Evolutionary conservation across 177 flowering plant species (phyloP).

Genomic region (Tripterygium wilfordii): DNA sequence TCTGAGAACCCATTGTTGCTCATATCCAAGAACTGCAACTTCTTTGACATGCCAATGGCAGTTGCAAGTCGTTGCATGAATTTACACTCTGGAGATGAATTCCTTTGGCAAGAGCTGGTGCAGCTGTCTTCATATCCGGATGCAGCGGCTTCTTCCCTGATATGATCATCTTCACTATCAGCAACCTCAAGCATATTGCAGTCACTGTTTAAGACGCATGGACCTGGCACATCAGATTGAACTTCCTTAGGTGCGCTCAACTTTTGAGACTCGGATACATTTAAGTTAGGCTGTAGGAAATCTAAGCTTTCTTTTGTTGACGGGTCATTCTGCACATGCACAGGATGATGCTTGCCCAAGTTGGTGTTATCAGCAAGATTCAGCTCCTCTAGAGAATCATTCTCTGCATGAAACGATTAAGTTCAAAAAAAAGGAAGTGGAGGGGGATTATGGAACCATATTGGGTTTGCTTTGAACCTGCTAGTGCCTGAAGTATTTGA

Average conservation of each 20-base stretch:
- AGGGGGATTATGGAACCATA: no score
- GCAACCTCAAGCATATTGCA: constrained; percentile 64
- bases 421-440: no score
- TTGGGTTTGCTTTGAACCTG: constrained; percentile 35
- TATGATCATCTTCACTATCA: constrained; percentile 72
- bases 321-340: constrained; percentile 8
- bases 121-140: constrained; percentile 41
- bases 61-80: constrained; percentile 43
- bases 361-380: constrained; percentile 61
- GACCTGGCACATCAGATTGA: constrained; percentile 18
- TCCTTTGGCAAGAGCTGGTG: constrained; percentile 32
- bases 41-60: constrained; percentile 52
- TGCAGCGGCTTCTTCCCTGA: constrained; percentile 17
- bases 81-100: constrained; percentile 18
- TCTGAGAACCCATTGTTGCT: constrained; percentile 69
- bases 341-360: constrained; percentile 11
- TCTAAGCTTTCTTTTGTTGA: constrained; percentile 15
- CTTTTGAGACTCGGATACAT: constrained; percentile 9
- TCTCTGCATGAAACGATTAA: constrained; percentile 29
- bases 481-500: constrained; percentile 52
- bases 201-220: constrained; percentile 21
- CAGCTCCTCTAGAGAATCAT: constrained; percentile 68
- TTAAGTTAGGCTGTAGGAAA: constrained; percentile 9
- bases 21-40: constrained; percentile 56
- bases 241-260: constrained; percentile 13